phyloP scores from a whole-genome alignment of 208 protist species.

The Paratrypanosoma confusum region DNA sequence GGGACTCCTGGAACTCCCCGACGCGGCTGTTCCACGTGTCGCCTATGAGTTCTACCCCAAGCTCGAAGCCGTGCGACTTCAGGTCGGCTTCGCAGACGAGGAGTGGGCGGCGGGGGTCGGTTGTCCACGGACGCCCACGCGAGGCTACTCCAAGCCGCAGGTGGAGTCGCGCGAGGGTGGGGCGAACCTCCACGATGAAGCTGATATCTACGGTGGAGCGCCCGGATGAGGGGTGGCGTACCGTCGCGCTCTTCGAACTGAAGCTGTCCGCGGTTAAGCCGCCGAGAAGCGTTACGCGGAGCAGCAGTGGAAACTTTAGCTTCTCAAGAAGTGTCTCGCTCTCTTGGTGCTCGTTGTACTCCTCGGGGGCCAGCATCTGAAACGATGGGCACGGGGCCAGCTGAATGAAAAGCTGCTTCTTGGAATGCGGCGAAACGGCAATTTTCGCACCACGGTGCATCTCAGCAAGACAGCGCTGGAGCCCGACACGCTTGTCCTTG shows the following conservation, averaged over 20 bases:
- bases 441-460: conserved; percentile 36
- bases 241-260: conserved; percentile 8
- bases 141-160: conserved; percentile 21
- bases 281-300: conserved; percentile 47
- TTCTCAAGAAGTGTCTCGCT: conserved; percentile 42
- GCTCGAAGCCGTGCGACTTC: conserved; percentile 47
- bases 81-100: conserved; percentile 64
- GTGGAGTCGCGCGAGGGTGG: conserved; percentile 71
- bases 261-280: conserved; percentile 56
- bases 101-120: conserved; percentile 21
- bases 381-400: conserved; percentile 56
- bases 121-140: not conserved
- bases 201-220: conserved; percentile 13
- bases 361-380: conserved; percentile 54
- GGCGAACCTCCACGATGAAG: conserved; percentile 56
- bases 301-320: conserved; percentile 49
- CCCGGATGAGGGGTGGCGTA: not conserved
- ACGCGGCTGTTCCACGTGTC: conserved; percentile 53
- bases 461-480: conserved; percentile 44
- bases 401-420: conserved; percentile 53
- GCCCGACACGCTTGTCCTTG: conserved; percentile 20
- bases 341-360: conserved; percentile 80
- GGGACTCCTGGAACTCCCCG: conserved; percentile 10
- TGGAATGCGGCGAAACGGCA: conserved; percentile 16
- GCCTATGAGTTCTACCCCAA: conserved; percentile 77